These are phyloP conservation scores for Cruciata laevipes DNA, from an alignment of 257 asterid genomes.

Conservation along the genomic window DNA sequence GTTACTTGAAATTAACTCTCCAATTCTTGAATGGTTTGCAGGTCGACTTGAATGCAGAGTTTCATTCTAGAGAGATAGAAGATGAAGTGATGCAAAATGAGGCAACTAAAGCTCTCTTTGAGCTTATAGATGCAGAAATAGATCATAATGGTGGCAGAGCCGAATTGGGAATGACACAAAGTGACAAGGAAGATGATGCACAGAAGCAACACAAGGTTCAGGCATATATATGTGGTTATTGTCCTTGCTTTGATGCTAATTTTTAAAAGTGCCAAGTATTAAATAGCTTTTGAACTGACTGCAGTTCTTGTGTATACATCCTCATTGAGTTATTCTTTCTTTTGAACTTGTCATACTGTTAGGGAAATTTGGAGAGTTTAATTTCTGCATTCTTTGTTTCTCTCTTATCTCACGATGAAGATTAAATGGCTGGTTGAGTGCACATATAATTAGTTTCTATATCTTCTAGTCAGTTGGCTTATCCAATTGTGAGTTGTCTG, in stretches of 20 bases:
- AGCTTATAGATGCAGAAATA: background rate
- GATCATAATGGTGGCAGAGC: background rate
- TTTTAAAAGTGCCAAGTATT: background rate
- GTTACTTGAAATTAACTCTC: too few species aligned
- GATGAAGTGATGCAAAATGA: too few species aligned
- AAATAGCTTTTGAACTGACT: background rate
- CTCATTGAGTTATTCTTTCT: background rate
- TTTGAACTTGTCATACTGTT: background rate
- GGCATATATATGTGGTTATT: background rate
- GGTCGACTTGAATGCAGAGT: too few species aligned
- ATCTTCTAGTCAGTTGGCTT: background rate
- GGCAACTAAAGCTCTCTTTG: background rate
- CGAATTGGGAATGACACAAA: background rate
- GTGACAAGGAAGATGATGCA: background rate
- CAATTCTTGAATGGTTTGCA: too few species aligned
- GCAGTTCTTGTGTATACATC: too few species aligned
- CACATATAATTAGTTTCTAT: background rate
- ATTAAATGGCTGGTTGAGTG: background rate
- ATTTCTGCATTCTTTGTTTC: background rate
- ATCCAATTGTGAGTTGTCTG: background rate
- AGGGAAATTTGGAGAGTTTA: too few species aligned
- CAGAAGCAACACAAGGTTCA: background rate
- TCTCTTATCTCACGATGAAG: background rate
- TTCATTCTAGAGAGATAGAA: too few species aligned
- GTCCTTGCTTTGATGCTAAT: background rate